Evolutionary conservation across 2,329 filamentous ascomycete genomes (phyloP), one percentile per base, ranked within the genome.

Genomic region (Aureobasidium musti): DNA sequence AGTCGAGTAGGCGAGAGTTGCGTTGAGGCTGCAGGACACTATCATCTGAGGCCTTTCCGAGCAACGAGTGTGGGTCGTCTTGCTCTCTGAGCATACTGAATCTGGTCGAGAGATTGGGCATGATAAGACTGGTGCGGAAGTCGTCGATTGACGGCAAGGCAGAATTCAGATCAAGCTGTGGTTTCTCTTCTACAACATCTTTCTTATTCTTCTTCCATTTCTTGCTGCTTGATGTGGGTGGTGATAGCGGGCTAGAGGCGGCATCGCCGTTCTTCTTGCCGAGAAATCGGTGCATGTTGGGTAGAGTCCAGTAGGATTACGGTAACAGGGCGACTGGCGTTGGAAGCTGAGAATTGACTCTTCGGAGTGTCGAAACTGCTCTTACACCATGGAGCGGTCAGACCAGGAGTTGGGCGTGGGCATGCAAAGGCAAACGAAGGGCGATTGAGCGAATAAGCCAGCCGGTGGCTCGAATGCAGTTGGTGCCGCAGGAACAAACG

Each of bases 71-170:
- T 1, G 94, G 94, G 73, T 97, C 92, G 76, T 97, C 93, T 76
- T 97, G 94, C 77, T 97, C 94, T 73, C 92, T 84, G 37, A 98
- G 82, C 94, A 98, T 98, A 72, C 94, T 98, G 77, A 99, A 99
- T 7, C 95, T 88, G 14, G 93, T 92, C 0, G 94, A 98, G 5
- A 99, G 84, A 49, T 93, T 94, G 0, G 92, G 93, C 94, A 99
- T 96, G 69, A 99, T 83, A 67, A 99, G 81, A 82, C 95, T 98
- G 3, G 95, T 99, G 67, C 95, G 87, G 78, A 99, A 98, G 74
- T 98, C 89, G 77, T 98, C 92, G 54, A 82, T 88, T 0, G 92
- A 84, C 1, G 95, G 95, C 2, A 99, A 82, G 0, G 87, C 93
- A 14, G 82, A 82, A 2, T 87, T 77, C 14, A 98, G 81, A 73